phyloP scores from a whole-genome alignment of 2,329 filamentous ascomycete genomes.

The Pseudogymnoascus sp. region DNA sequence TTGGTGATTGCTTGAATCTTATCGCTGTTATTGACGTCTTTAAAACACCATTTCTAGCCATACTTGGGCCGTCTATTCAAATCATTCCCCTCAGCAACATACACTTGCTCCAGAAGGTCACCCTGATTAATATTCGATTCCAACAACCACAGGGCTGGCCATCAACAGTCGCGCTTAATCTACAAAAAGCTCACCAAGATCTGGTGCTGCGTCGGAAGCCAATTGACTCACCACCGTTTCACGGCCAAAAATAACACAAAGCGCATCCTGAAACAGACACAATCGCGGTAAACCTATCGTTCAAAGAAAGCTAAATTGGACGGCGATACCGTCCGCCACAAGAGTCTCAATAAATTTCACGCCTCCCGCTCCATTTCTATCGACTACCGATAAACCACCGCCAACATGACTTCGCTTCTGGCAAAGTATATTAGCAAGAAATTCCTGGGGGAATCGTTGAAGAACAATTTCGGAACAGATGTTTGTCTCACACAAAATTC shows the following conservation, averaged over 20 bases:
- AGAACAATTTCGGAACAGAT: conserved; percentile 51
- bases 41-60: background rate
- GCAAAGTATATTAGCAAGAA: conserved; percentile 49
- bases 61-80: background rate
- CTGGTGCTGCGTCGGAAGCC: background rate
- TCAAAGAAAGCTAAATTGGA: conserved; percentile 22
- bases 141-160: background rate
- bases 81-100: background rate
- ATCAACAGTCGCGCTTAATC: background rate
- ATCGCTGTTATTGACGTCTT: background rate
- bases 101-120: background rate
- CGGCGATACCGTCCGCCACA: conserved; percentile 14
- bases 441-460: conserved; percentile 46
- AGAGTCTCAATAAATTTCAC: background rate
- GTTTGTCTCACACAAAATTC: conserved; percentile 29
- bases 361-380: background rate
- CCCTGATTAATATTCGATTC: background rate
- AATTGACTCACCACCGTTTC: conserved; percentile 5
- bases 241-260: conserved; percentile 8
- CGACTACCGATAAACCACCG: conserved; percentile 3
- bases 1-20: background rate
- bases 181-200: background rate
- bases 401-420: conserved; percentile 44
- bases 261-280: conserved; percentile 22
- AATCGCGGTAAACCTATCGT: conserved; percentile 20